Percentiles rank a stretch among this genome's conserved stretches.
These are phyloP conservation scores for Trichoderma hamatum DNA, from an alignment of 2,329 filamentous ascomycete genomes.

Conservation along the genomic window DNA sequence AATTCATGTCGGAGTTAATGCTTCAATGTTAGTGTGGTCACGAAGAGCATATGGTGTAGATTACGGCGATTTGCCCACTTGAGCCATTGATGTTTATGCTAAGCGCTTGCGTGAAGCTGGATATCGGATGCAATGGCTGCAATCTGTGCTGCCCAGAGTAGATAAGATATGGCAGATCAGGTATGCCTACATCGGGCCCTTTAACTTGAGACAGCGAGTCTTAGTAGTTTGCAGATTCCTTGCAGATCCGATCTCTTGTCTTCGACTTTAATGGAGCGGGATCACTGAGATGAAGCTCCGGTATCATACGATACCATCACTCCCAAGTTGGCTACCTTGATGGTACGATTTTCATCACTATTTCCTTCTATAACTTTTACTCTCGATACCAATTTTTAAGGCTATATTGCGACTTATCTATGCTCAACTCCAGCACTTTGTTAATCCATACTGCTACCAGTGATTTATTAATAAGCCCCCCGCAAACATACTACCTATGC, in stretches of 20 bases:
- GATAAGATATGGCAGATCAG: neutral
- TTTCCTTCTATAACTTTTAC: too few species aligned
- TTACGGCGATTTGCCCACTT: neutral
- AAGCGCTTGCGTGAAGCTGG: neutral
- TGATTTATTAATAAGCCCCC: neutral
- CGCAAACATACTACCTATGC: slow-evolving; percentile 8
- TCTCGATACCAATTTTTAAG: neutral
- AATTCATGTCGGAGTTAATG: neutral
- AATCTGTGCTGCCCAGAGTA: neutral
- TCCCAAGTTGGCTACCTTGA: too few species aligned
- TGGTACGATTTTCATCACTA: too few species aligned
- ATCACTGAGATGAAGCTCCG: neutral
- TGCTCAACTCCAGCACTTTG: neutral
- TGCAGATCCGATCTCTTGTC: neutral
- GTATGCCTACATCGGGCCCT: neutral
- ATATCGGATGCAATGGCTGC: neutral
- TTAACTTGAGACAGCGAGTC: neutral
- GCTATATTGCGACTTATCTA: neutral
- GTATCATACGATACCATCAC: too few species aligned
- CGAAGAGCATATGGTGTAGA: neutral
- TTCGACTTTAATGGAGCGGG: neutral
- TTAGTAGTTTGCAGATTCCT: neutral
- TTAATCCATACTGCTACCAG: neutral
- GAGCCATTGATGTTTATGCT: neutral
- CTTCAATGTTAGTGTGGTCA: neutral